Percentiles rank a stretch among this genome's conserved stretches.
Conservation (phyloP, 805 yeast genomes). For the Monosporozyma aquatica region DNA sequence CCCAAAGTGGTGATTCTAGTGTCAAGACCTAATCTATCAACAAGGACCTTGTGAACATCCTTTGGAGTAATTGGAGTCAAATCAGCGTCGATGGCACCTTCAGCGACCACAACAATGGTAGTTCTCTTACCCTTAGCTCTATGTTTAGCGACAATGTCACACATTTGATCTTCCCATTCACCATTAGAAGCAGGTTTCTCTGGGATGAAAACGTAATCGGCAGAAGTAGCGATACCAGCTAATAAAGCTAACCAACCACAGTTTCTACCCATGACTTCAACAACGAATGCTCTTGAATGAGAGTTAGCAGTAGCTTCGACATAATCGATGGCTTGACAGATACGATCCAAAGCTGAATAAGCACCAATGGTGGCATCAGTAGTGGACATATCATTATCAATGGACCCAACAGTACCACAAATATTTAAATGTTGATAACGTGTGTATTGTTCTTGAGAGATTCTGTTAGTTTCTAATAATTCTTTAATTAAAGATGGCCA, state of each 20-base stretch:
- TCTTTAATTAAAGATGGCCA: slow-evolving; percentile 67
- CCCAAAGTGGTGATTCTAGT: slow-evolving; percentile 72
- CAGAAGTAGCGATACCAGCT: slow-evolving; percentile 75
- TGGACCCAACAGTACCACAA: slow-evolving; percentile 74
- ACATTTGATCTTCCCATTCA: slow-evolving; percentile 62
- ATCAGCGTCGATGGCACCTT: slow-evolving; percentile 69
- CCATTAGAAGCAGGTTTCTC: slow-evolving; percentile 60
- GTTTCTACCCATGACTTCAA: slow-evolving; percentile 85
- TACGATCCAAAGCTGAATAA: slow-evolving; percentile 66
- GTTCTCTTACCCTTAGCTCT: slow-evolving; percentile 66
- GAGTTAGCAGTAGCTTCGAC: slow-evolving; percentile 79
- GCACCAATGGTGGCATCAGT: slow-evolving; percentile 80
- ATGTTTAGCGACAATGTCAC: slow-evolving; percentile 53
- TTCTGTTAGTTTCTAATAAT: slow-evolving; percentile 38
- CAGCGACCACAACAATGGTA: slow-evolving; percentile 74
- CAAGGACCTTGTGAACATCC: slow-evolving; percentile 57
- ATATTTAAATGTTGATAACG: slow-evolving; percentile 52
- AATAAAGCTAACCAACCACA: slow-evolving; percentile 82
- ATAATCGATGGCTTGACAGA: slow-evolving; percentile 63
- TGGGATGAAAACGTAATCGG: slow-evolving; percentile 74
- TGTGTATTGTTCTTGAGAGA: slow-evolving; percentile 39
- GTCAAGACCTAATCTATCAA: slow-evolving; percentile 57
- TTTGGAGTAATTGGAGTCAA: slow-evolving; percentile 57
- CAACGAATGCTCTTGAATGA: slow-evolving; percentile 74
- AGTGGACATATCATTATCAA: slow-evolving; percentile 78